Base-by-base conservation (phyloP, 2,329 filamentous ascomycete species). In the Sarocladium strictum region DNA sequence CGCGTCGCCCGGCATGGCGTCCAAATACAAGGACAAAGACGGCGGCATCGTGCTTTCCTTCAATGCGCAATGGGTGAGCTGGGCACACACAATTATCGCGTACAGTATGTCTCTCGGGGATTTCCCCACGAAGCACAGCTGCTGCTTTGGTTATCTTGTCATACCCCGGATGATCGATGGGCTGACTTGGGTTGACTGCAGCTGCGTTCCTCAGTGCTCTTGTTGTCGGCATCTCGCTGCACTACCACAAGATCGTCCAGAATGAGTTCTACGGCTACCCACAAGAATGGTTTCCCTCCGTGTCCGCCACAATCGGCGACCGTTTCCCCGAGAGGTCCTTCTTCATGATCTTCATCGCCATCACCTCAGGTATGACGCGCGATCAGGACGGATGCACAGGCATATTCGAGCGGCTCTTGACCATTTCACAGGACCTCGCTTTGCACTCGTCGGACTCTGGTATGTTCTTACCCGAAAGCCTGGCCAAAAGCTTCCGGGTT, bases 211-310 rank as follows among this genome's bases (percentile, higher is more conserved):
- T 96, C 59, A 90, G 90, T 67, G 93, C 93, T 57, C 77, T 97
- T 60, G 69, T 93, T 55, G 85, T 96, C 58, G 93, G 93, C 61
- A 76, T 86, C 55, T 80, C 78, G 54, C 80, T 99, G 50, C 94
- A 99, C 73, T 97, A 94, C 74, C 83, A 88, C 67, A 99, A 99
- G 76, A 99, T 99, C 62, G 94, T 99, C 55, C 79, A 97, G 72
- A 99, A 99, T 72, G 91, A 99, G 72, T 89, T 92, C 75, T 96
- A 91, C 71, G 90, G 90, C 63, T 96, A 95, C 67, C 92, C 92
- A 1, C 78, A 96, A 62, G 92, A 97, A 77, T 97, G 92, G 92
- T 96, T 96, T 66, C 92, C 92, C 56, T 96, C 92, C 41, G 92
- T 97, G 21, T 97, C 93, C 27, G 87, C 94, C 38, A 97, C 94